phyloP scores from a whole-genome alignment of 2,329 filamentous ascomycete genomes.

The Xylaria sp. region DNA sequence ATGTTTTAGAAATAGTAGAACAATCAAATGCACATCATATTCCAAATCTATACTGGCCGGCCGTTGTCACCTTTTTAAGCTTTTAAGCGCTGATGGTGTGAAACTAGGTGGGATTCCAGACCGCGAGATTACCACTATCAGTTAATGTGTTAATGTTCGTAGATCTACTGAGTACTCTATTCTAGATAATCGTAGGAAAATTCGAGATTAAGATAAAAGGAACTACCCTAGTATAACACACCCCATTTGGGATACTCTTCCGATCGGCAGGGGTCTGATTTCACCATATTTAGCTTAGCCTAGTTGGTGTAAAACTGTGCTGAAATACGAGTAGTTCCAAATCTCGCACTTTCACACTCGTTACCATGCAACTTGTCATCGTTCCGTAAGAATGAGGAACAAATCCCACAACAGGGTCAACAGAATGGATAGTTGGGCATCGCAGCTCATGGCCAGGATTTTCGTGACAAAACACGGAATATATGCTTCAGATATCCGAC shows the following conservation, averaged over 20 bases:
- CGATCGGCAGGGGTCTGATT: neutral
- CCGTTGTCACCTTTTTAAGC: conserved; percentile 2
- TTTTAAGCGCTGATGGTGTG: neutral
- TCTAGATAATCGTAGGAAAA: neutral
- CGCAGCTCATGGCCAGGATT: neutral
- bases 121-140: neutral
- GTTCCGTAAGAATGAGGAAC: neutral
- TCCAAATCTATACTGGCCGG: neutral
- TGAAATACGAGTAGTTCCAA: neutral
- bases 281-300: conserved; percentile 3
- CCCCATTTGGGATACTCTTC: neutral
- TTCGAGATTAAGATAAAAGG: neutral
- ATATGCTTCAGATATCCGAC: conserved; percentile 12
- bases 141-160: neutral
- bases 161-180: neutral
- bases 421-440: neutral
- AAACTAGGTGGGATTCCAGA: neutral
- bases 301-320: neutral
- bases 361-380: neutral
- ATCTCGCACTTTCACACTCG: neutral
- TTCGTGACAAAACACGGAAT: conserved; percentile 9
- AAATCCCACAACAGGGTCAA: neutral
- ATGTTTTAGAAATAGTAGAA: conserved; percentile 6
- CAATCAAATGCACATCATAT: neutral
- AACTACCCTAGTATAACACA: neutral